A percentile compares a stretch with the other conserved stretches of the same genome.
phyloP scores from a whole-genome alignment of 2,329 filamentous ascomycete species.

The Nannizzia gypsea region DNA sequence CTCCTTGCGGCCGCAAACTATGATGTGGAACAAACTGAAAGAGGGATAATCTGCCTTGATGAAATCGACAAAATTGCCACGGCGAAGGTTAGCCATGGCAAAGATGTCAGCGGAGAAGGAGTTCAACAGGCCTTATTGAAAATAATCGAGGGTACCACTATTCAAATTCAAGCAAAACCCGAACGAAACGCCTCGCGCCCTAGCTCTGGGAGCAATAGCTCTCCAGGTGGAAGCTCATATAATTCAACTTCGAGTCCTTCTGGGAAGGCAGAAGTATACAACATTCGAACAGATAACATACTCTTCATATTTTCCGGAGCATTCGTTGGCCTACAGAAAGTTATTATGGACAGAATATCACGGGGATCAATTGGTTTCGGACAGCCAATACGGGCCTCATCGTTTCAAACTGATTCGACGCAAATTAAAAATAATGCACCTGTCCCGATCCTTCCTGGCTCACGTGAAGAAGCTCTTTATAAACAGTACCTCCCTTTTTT shows the following conservation, averaged over 20 bases:
- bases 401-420: constrained; percentile 19
- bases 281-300: constrained; percentile 88
- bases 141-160: constrained; percentile 87
- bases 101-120: constrained; percentile 90
- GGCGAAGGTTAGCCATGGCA: constrained; percentile 72
- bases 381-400: constrained; percentile 55
- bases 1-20: constrained; percentile 84
- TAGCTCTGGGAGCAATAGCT: constrained; percentile 25
- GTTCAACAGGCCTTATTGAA: constrained; percentile 93
- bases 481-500: constrained; percentile 49
- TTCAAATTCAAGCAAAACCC: constrained; percentile 77
- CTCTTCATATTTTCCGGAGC: constrained; percentile 94
- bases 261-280: constrained; percentile 48
- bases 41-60: constrained; percentile 89
- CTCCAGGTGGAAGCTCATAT: constrained; percentile 21
- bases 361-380: constrained; percentile 85
- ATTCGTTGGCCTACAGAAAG: constrained; percentile 83
- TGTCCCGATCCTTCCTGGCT: constrained; percentile 46
- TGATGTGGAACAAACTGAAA: constrained; percentile 69
- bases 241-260: constrained; percentile 11
- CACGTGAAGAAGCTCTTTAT: constrained; percentile 52
- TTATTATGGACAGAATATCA: constrained; percentile 74
- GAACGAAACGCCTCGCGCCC: constrained; percentile 33
- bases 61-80: constrained; percentile 97
- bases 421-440: constrained; percentile 25